Conservation (phyloP, 2,329 filamentous ascomycete species). For the Dactylellina drechsleri region DNA sequence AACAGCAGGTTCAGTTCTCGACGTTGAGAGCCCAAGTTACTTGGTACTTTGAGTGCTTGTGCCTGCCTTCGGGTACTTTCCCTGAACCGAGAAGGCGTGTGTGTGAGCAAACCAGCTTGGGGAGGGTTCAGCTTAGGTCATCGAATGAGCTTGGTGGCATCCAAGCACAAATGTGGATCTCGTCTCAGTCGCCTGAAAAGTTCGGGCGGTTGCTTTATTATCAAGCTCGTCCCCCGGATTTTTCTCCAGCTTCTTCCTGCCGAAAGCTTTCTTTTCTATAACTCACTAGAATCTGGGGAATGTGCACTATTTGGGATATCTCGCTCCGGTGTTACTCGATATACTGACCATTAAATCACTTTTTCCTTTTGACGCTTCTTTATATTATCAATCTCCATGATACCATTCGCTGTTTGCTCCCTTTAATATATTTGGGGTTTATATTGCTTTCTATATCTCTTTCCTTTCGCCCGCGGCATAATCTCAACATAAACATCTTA, state of each 20-base stretch:
- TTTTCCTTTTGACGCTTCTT: no score
- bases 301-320: slow-evolving; percentile 54
- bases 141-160: slow-evolving; percentile 40
- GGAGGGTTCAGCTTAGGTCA: slow-evolving; percentile 30
- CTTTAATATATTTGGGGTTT: slow-evolving; percentile 16
- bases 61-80: slow-evolving; percentile 55
- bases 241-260: slow-evolving; percentile 33
- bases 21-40: background rate
- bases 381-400: slow-evolving; percentile 27
- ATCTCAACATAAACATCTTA: slow-evolving; percentile 28
- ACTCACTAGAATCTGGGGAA: slow-evolving; percentile 46
- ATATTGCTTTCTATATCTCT: background rate
- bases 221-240: slow-evolving; percentile 52
- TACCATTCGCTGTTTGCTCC: slow-evolving; percentile 12
- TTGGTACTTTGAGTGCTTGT: slow-evolving; percentile 29
- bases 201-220: slow-evolving; percentile 53
- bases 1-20: slow-evolving; percentile 24
- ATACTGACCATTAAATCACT: slow-evolving; percentile 33
- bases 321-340: slow-evolving; percentile 54
- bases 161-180: slow-evolving; percentile 48
- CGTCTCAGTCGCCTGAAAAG: slow-evolving; percentile 40
- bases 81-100: slow-evolving; percentile 49
- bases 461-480: slow-evolving; percentile 47
- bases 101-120: slow-evolving; percentile 11
- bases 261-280: slow-evolving; percentile 42